Percentiles rank a stretch among this genome's conserved stretches.
phyloP scores from a whole-genome alignment of 768 basidiomycete species.

The Suillus weaverae region DNA sequence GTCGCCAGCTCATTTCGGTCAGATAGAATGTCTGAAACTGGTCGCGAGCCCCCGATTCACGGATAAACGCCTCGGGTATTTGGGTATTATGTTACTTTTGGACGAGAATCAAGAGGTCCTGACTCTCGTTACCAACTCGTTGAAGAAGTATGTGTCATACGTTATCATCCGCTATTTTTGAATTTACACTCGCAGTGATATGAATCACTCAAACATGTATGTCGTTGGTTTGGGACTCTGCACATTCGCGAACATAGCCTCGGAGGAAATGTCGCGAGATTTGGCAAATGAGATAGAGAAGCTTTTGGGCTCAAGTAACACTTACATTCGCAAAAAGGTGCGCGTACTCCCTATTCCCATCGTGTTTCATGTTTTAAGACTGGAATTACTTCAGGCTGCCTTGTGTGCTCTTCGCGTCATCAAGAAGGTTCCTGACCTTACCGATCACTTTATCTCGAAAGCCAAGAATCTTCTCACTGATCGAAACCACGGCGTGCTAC shows the following conservation, averaged over 20 bases:
- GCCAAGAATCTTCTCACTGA: slow-evolving; percentile 91
- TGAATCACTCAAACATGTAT: slow-evolving; percentile 99
- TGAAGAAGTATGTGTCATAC: slow-evolving; percentile 79
- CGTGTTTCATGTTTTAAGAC: slow-evolving; percentile 5
- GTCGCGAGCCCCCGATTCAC: slow-evolving; percentile 94
- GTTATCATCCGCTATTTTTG: background rate
- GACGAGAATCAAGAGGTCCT: slow-evolving; percentile 98
- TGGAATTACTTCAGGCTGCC: slow-evolving; percentile 64
- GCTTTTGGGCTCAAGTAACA: slow-evolving; percentile 93
- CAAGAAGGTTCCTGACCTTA: slow-evolving; percentile 93
- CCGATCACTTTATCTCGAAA: slow-evolving; percentile 88
- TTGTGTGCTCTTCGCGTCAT: slow-evolving; percentile 93
- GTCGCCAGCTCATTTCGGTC: slow-evolving; percentile 97
- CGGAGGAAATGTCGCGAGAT: slow-evolving; percentile 99
- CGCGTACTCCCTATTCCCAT: slow-evolving; percentile 16
- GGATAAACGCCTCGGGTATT: slow-evolving; percentile 94
- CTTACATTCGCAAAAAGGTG: slow-evolving; percentile 99
- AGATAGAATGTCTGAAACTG: slow-evolving; percentile 95
- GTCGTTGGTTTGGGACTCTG: slow-evolving; percentile 95
- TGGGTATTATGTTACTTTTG: slow-evolving; percentile 95
- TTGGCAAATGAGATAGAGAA: slow-evolving; percentile 98
- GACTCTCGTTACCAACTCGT: slow-evolving; percentile 94
- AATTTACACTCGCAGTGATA: slow-evolving; percentile 63
- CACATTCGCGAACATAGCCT: slow-evolving; percentile 98
- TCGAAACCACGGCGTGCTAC: slow-evolving; percentile 93